Evolutionary conservation across 1,139 yeast genomes (phyloP), one percentile per base, ranked within the genome.

Genomic region (Pichia sp.): DNA sequence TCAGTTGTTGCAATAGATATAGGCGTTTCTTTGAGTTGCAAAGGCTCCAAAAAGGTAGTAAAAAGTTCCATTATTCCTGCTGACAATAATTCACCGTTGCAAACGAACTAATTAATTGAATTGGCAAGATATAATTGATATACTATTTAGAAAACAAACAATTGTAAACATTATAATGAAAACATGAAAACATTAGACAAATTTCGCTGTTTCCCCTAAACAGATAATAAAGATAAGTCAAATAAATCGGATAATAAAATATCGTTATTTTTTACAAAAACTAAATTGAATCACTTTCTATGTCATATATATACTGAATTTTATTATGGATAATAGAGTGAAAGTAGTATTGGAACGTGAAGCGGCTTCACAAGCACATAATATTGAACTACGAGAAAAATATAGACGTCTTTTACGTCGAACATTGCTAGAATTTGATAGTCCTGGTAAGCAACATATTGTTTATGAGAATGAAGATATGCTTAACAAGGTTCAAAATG

Each of bases 381-480:
- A 33, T 22, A 27, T 16, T 12, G 51, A 42, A n/a, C 34, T 43
- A 8, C 26, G 33, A 12, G 51, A 46, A 20, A 40, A 42, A 20
- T 46, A 44, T 16, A 38, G 46, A 4, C 35, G 45, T 23, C 33
- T 46, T 4, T 33, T 50, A 20, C 35, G 44, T 12, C 36, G 43
- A 22, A 42, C 42, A 10, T 4, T 48, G 8, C 8, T 16, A 3
- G 27, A 32, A 4, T 37, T 46, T 31, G 51, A 48, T 23, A 24
- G 36, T 30, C 36, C 39, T 22, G 50, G 51, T 4, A 39, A 42
- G 6, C 44, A 48, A 26, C 30, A 37, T 4, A 40, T 48, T 16
- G 44, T 50, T 10, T 48, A 48, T 25, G 50, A 45, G 31, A 47
- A 48, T 31, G 45, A 45, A 28, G 22, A 24, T 4, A 51, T 52